These are phyloP conservation scores for Cystobasidium tubakii DNA, from an alignment of 768 basidiomycete genomes.

Conservation along the genomic window DNA sequence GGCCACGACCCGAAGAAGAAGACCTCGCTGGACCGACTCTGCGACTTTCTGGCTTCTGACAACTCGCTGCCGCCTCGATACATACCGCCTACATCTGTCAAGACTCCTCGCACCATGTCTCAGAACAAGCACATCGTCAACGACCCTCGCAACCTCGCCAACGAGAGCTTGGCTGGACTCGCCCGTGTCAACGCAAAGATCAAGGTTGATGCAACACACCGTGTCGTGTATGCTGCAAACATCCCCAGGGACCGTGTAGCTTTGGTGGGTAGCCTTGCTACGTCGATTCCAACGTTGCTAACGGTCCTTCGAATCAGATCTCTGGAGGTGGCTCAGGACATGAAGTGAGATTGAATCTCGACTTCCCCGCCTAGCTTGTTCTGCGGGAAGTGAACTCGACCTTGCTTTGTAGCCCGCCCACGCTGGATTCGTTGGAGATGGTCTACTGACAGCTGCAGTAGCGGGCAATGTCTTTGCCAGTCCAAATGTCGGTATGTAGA, in stretches of 20 bases:
- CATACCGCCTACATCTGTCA: too few relatives aligned
- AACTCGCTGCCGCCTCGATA: too few relatives aligned
- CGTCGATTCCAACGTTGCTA: neutral
- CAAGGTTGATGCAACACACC: constrained; percentile 59
- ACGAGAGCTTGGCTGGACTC: constrained; percentile 71
- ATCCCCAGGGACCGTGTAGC: constrained; percentile 37
- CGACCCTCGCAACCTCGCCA: constrained; percentile 63
- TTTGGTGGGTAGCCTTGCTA: neutral
- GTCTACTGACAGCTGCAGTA: constrained; percentile 75
- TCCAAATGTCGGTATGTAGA: constrained; percentile 60
- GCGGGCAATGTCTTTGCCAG: constrained; percentile 86
- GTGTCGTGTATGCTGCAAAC: constrained; percentile 31
- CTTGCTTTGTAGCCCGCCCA: constrained; percentile 65
- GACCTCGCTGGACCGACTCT: too few relatives aligned
- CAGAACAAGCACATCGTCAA: constrained; percentile 70
- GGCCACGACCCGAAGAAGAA: too few relatives aligned
- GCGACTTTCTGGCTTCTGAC: too few relatives aligned
- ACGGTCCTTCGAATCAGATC: constrained; percentile 1
- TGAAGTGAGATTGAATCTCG: constrained; percentile 18
- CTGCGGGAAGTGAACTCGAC: constrained; percentile 51
- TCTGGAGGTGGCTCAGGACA: constrained; percentile 37
- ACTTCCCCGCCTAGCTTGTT: neutral
- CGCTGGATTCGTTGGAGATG: constrained; percentile 75
- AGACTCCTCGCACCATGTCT: neutral
- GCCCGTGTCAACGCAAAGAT: constrained; percentile 62